Evolutionary conservation across 169 alveolate species (phyloP).

Genomic region (Perkinsus olseni): DNA sequence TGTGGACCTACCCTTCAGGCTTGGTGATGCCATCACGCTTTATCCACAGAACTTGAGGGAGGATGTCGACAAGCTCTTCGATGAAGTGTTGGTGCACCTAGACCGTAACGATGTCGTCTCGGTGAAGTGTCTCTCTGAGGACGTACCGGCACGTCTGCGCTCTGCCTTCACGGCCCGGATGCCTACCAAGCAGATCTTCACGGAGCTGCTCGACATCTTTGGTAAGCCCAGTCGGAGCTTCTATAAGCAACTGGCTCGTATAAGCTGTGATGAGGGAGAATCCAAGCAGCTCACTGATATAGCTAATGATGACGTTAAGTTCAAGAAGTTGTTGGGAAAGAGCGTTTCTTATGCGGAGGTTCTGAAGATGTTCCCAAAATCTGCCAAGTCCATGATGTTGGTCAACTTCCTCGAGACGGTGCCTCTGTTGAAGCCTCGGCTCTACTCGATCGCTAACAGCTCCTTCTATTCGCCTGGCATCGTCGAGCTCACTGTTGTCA

Average conservation of each 20-base stretch:
- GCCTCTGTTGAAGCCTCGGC: slow-evolving; percentile 31
- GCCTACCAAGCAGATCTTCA: slow-evolving; percentile 25
- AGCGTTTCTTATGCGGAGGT: slow-evolving; percentile 29
- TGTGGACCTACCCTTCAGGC: background rate
- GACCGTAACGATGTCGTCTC: background rate
- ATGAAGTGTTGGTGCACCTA: background rate
- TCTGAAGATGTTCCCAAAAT: slow-evolving; percentile 17
- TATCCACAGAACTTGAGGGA: slow-evolving; percentile 22
- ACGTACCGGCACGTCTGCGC: background rate
- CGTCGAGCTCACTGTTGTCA: slow-evolving; percentile 5
- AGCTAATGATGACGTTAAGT: background rate
- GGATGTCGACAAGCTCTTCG: background rate
- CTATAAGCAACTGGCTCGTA: slow-evolving; percentile 18
- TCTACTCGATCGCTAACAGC: slow-evolving; percentile 33
- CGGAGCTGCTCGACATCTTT: slow-evolving; percentile 33
- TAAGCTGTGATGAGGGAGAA: slow-evolving; percentile 15
- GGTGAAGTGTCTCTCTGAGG: background rate
- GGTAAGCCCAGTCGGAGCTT: slow-evolving; percentile 33
- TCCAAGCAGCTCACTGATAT: slow-evolving; percentile 11
- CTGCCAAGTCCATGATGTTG: slow-evolving; percentile 18
- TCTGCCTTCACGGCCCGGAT: slow-evolving; percentile 18
- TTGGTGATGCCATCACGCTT: slow-evolving; percentile 33
- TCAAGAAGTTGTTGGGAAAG: background rate
- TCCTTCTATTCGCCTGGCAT: background rate
- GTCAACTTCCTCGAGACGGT: slow-evolving; percentile 24